phyloP scores from a whole-genome alignment of 1,139 yeast species.

The Candida smagusa region DNA sequence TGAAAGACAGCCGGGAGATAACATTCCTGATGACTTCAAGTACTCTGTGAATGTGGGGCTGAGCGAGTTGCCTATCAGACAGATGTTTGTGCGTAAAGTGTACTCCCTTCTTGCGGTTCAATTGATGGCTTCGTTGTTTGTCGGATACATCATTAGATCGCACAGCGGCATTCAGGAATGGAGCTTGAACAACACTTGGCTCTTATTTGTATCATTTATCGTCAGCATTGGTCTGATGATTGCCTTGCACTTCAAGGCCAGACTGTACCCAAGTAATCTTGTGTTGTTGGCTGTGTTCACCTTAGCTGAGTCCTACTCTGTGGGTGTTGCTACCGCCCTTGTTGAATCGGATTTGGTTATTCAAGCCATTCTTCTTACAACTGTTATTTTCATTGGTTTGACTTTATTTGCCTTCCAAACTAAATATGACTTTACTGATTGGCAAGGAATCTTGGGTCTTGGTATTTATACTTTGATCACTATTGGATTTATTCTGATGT shows the following conservation, averaged over 20 bases:
- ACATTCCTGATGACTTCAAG: constrained; percentile 77
- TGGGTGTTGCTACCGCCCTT: constrained; percentile 66
- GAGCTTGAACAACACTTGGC: constrained; percentile 61
- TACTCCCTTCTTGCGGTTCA: constrained; percentile 70
- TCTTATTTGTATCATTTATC: constrained; percentile 52
- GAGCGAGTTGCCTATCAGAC: constrained; percentile 73
- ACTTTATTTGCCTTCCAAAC: constrained; percentile 78
- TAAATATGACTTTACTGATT: constrained; percentile 73
- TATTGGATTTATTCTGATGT: constrained; percentile 65
- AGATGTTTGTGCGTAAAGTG: constrained; percentile 74
- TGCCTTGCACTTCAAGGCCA: constrained; percentile 56
- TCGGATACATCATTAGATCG: constrained; percentile 54
- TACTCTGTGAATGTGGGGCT: constrained; percentile 75
- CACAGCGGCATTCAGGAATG: constrained; percentile 50
- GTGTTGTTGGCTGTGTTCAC: constrained; percentile 65
- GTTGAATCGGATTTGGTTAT: constrained; percentile 64
- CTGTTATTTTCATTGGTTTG: constrained; percentile 68
- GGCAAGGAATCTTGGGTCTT: constrained; percentile 64
- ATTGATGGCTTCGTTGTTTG: constrained; percentile 55
- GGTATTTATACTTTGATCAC: constrained; percentile 70
- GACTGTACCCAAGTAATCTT: constrained; percentile 62
- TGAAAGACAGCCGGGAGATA: constrained; percentile 35
- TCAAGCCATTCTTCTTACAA: constrained; percentile 70
- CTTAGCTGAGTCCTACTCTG: constrained; percentile 65
- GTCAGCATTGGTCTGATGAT: constrained; percentile 64